Evolutionary conservation across 1,284 basidiomycete species (phyloP).

Genomic region (Coniferiporia sulphurascens): DNA sequence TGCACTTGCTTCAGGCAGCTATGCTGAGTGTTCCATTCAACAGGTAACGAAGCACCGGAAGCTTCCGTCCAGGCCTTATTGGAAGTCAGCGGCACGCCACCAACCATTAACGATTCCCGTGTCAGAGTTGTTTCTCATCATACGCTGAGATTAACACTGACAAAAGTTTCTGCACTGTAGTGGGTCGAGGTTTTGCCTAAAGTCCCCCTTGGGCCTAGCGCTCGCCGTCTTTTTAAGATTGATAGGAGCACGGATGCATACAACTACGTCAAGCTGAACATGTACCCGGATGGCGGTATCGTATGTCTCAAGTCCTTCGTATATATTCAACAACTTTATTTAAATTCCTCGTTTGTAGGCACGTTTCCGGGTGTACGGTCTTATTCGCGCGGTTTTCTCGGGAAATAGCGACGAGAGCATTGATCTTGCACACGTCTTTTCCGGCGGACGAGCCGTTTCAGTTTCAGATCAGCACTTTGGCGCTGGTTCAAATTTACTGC

Average conservation of each 20-base stretch:
- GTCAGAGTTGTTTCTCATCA: constrained; percentile 36
- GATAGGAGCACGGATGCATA: constrained; percentile 45
- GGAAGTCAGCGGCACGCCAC: constrained; percentile 39
- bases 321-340: constrained; percentile 4
- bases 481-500: constrained; percentile 83
- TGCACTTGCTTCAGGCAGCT: background rate
- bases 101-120: constrained; percentile 43
- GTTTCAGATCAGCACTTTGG: constrained; percentile 95
- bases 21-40: background rate
- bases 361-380: constrained; percentile 84
- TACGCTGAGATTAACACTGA: background rate
- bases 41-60: constrained; percentile 87
- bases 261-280: constrained; percentile 88
- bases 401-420: constrained; percentile 44
- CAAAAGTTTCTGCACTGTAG: constrained; percentile 33
- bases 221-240: constrained; percentile 82
- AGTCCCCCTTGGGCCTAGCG: constrained; percentile 73
- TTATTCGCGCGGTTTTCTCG: constrained; percentile 64
- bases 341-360: constrained; percentile 44
- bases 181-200: constrained; percentile 81
- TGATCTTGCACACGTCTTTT: constrained; percentile 88
- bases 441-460: constrained; percentile 79
- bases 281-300: constrained; percentile 96
- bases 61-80: constrained; percentile 70
- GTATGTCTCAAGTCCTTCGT: constrained; percentile 43